Evolutionary conservation across 345 rosid species (phyloP), one percentile per base, ranked within the genome.

Genomic region (Moricandia arvensis): DNA sequence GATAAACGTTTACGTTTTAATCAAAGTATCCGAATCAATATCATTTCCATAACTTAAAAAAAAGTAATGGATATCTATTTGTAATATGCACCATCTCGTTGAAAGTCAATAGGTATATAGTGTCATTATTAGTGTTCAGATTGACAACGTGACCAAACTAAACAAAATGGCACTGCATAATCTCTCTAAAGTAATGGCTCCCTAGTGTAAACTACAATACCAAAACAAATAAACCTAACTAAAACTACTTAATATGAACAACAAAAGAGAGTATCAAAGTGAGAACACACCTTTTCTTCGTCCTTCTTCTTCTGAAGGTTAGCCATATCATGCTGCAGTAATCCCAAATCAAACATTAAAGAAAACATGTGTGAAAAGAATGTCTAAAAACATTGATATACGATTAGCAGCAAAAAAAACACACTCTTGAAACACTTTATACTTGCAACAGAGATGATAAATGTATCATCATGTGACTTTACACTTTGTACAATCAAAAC

Each of bases 221-320:
- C 34, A 38, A 74, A 33, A 17, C 64, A 63, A 1, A 43, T 1
- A 59, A 26, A 18, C 15, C 53, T 35, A 51, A 61, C 5, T 15
- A 35, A 31, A 60, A 26, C n/a, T 24, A 49, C 57, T 12, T 51
- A 1, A 49, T 17, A 27, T 0, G n/a, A 18, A 47, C 31, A 47
- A 63, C 65, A 41, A 63, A 38, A 0, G 2, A 70, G 66, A 24
- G 41, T n/a, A 70, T 8, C 4, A 15, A 55, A 31, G 71, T 17
- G 5, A 9, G 67, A 68, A 61, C 78, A 62, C 1, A 79, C 81
- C 82, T 79, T 79, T 57, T 91, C 97, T 72, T 91, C 94, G 0
- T 91, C 97, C 61, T 87, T 87, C 84, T 89, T 89, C 76, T 89
- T 89, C 87, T 91, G 91, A 63, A 91, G 51, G 80, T 85, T 83